Percentiles rank a stretch among this genome's conserved stretches.
Evolutionary conservation across 2,329 filamentous ascomycete genomes (phyloP).

Genomic region (Dothidotthia symphoricarpi): DNA sequence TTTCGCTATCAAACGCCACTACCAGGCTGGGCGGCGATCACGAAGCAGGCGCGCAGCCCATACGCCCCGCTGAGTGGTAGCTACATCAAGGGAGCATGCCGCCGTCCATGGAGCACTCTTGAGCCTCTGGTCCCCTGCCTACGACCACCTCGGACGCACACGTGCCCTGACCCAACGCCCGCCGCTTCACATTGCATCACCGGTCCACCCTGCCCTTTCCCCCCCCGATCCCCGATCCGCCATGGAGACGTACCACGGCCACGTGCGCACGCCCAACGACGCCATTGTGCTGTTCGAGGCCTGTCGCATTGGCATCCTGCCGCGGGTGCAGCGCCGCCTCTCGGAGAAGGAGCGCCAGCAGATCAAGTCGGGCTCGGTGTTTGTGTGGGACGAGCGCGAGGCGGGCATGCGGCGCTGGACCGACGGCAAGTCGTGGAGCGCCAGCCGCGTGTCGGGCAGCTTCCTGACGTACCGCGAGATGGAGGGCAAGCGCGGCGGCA

Average conservation of each 20-base stretch:
- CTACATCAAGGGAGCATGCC: conserved; percentile 28
- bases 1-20: conserved; percentile 39
- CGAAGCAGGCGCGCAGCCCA: conserved; percentile 23
- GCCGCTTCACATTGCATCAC: no score
- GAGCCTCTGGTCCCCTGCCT: conserved; percentile 15
- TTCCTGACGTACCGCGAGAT: conserved; percentile 98
- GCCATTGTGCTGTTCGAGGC: conserved; percentile 99
- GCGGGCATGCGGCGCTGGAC: conserved; percentile 98
- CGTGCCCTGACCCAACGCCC: no score
- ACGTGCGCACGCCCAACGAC: conserved; percentile 91
- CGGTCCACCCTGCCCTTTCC: no score
- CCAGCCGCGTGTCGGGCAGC: conserved; percentile 93
- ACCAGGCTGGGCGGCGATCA: conserved; percentile 40
- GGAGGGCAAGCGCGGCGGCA: conserved; percentile 93
- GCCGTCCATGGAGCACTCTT: conserved; percentile 17
- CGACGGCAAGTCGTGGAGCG: conserved; percentile 98
- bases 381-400: conserved; percentile 99
- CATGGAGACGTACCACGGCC: conserved; percentile 97
- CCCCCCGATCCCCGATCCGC: no score
- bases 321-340: conserved; percentile 84
- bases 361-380: conserved; percentile 94
- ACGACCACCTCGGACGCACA: no score
- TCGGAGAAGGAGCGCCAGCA: conserved; percentile 97
- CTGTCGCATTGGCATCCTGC: conserved; percentile 82
- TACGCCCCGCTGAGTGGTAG: conserved; percentile 7